phyloP scores from a whole-genome alignment of 345 rosid genomes.

The Moricandia arvensis region DNA sequence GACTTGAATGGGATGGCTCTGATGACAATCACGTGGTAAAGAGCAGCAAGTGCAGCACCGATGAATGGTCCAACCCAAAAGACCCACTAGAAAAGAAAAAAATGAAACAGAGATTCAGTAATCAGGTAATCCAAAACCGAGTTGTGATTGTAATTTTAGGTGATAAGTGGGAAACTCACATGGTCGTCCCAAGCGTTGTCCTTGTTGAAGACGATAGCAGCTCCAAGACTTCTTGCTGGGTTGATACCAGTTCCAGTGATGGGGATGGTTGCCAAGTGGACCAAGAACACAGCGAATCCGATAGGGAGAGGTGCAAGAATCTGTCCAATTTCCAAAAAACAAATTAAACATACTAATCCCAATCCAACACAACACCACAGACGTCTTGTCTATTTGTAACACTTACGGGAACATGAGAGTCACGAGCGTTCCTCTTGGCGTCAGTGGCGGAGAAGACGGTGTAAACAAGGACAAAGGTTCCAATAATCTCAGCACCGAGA shows the following conservation, averaged over 20 bases:
- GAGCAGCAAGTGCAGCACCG: slow-evolving; percentile 57
- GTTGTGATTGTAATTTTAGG: background rate
- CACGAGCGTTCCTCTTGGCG: slow-evolving; percentile 56
- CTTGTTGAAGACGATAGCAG: slow-evolving; percentile 49
- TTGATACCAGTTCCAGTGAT: slow-evolving; percentile 53
- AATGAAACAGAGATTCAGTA: background rate
- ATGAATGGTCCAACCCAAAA: slow-evolving; percentile 63
- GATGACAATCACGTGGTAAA: slow-evolving; percentile 53
- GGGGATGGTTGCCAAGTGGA: slow-evolving; percentile 55
- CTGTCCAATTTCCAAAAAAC: slow-evolving; percentile 19
- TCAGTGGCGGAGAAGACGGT: slow-evolving; percentile 53
- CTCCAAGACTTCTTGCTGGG: slow-evolving; percentile 56
- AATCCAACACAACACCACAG: background rate
- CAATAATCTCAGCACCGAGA: slow-evolving; percentile 51
- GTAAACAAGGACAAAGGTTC: slow-evolving; percentile 49
- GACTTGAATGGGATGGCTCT: slow-evolving; percentile 54
- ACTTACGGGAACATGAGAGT: slow-evolving; percentile 58
- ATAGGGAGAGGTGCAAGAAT: slow-evolving; percentile 52
- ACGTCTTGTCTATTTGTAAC: background rate
- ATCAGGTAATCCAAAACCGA: background rate
- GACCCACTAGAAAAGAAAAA: slow-evolving; percentile 36
- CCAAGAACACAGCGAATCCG: slow-evolving; percentile 57
- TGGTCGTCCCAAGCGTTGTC: slow-evolving; percentile 52
- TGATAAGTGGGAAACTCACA: slow-evolving; percentile 29
- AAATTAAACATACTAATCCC: background rate